Evolutionary conservation across 1,284 basidiomycete species (phyloP), one percentile per base, ranked within the genome.

Genomic region (Cutaneotrichosporon sp.): DNA sequence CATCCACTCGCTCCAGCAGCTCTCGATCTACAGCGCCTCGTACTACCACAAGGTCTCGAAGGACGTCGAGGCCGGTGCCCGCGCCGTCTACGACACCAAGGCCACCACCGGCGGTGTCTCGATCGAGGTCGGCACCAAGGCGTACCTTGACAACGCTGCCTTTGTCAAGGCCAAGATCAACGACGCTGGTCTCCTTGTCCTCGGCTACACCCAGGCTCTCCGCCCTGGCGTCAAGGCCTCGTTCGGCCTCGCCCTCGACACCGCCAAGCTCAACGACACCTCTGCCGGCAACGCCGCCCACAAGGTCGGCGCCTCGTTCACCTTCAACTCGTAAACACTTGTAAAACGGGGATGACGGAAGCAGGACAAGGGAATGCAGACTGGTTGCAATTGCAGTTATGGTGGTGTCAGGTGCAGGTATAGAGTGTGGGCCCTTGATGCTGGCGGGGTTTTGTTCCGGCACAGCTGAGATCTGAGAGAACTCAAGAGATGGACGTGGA

Each of bases 131-230:
- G 96, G 96, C 78, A 88, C 92, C 79, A 98, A 98, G 87, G 88
- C 90, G 65, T 84, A 83, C 81, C 79, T 84, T 64, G 93, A 97
- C 84, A 83, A 86, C 62, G 89, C 92, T 73, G 90, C 93, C 26
- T 97, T 92, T 78, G 86, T 97, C 84, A 97, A 99, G 87, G 92
- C 93, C 76, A 99, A 99, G 88, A 96, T 99, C 84, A 97, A 97
- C 89, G 96, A 96, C 85, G 82, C 88, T 70, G 94, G 94, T 85
- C 86, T 95, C 76, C 86, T 97, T 71, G 89, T 87, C 73, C 87
- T 95, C 71, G 91, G 90, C 72, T 94, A 96, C 86, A 95, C 92
- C 58, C 94, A 97, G 84, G 84, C 87, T 52, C 90, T 97, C 76
- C 82, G 94, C 74, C 94, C 95, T 59, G 96, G 96, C 78, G 93